A percentile compares a stretch with the other conserved stretches of the same genome.
Evolutionary conservation across 768 basidiomycete species (phyloP).

Genomic region (Lactifluus subvellereus): DNA sequence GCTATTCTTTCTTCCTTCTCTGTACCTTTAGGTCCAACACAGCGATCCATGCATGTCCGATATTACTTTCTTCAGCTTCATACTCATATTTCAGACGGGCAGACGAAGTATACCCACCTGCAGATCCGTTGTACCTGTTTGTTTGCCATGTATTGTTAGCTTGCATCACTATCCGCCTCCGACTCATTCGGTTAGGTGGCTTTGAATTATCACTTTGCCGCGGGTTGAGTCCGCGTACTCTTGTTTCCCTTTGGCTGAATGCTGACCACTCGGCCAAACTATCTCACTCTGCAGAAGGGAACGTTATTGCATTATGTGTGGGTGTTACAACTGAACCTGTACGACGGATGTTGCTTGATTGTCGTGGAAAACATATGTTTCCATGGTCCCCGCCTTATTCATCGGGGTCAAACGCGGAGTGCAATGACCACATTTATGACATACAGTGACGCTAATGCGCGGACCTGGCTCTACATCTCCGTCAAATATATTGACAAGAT

Average conservation of each 20-base stretch:
- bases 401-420: not conserved
- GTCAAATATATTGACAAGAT: not conserved
- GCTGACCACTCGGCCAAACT: not conserved
- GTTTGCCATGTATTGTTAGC: constrained; percentile 17
- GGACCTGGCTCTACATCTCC: not conserved
- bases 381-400: not conserved
- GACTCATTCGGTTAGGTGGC: constrained; percentile 9
- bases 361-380: not conserved
- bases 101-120: constrained; percentile 1
- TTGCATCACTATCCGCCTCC: not conserved
- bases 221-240: not conserved
- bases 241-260: not conserved
- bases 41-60: not conserved
- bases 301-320: not conserved
- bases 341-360: not conserved
- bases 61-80: not conserved
- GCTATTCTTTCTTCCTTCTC: not conserved
- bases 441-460: not conserved
- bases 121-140: constrained; percentile 10
- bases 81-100: not conserved
- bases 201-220: not conserved
- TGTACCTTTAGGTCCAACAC: not conserved
- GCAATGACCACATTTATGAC: not conserved
- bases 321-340: not conserved
- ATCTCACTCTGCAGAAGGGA: not conserved